Base-by-base conservation (phyloP, 2,329 filamentous ascomycete genomes). In the Didymella arachidicola region DNA sequence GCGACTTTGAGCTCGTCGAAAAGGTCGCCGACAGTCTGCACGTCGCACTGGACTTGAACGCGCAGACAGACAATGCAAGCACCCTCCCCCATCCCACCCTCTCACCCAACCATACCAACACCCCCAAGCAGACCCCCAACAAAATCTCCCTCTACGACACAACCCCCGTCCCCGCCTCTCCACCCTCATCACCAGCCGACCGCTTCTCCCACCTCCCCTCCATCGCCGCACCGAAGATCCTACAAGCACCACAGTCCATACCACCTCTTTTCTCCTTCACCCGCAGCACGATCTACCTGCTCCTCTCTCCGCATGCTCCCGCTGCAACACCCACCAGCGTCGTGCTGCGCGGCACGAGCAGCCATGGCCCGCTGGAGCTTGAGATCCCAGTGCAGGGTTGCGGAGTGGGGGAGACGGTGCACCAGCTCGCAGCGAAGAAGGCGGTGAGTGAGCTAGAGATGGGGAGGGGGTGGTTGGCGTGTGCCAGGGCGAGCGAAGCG, bases 381-480 rank as follows among this genome's bases (percentile, higher is more conserved):
- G 83, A 85, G 41, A 87, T 93, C 12, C 87, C 88, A 0, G 79
- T 92, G 36, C 80, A 84, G 2, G 66, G 79, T 72, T 85, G 0
- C 64, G 70, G 77, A 0, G 79, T 77, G 30, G 81, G 80, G 2
- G 76, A 84, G 50, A 89, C 84, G 0, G 84, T 92, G 41, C 89
- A 92, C 70, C 87, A 90, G 65, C 84, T 93, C 0, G 89, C 89
- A 0, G 88, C 87, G 0, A 85, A 86, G 53, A 90, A 88, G 71
- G 86, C 87, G 2, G 81, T 89, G 16, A 80, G 85, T 45, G 90
- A 92, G 62, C 82, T 93, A 0, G 89, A 93, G 73, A 84, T 90
- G 70, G 85, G 86, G 0, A 82, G 87, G 25, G 89, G 89, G 12
- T 92, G 89, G 87, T 68, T 81, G 1, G 54, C 64, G 7, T 67